phyloP scores from a whole-genome alignment of 2,329 filamentous ascomycete species.

The Xylaria sp. region DNA sequence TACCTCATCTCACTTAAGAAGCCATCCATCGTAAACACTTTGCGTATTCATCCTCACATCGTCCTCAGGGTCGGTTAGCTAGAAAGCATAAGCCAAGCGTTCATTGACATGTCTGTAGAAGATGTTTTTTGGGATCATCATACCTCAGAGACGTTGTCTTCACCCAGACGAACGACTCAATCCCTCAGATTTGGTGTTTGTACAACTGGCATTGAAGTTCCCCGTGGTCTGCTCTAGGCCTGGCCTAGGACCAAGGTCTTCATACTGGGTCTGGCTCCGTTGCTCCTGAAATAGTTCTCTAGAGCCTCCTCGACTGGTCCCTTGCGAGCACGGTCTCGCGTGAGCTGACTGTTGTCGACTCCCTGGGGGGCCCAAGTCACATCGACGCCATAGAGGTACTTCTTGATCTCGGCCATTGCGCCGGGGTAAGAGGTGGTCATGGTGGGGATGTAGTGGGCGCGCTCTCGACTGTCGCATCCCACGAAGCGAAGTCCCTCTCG shows the following conservation, averaged over 20 bases:
- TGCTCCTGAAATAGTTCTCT: conserved; percentile 2
- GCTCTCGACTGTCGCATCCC: neutral
- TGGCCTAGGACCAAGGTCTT: neutral
- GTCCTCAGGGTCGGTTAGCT: neutral
- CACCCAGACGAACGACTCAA: neutral
- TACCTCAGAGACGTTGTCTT: neutral
- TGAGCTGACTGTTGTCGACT: conserved; percentile 14
- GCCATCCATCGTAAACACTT: neutral
- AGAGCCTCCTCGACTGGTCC: conserved; percentile 22
- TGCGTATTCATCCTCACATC: neutral
- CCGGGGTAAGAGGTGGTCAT: neutral
- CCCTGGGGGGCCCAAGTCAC: conserved; percentile 17
- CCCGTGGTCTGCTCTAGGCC: neutral
- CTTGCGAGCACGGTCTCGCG: neutral
- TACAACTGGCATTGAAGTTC: neutral
- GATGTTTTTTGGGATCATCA: neutral
- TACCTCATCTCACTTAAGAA: conserved; percentile 4
- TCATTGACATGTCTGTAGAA: conserved; percentile 7
- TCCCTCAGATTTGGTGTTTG: neutral
- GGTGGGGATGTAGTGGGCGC: neutral
- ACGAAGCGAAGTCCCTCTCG: conserved; percentile 27
- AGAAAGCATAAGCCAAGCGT: conserved; percentile 8
- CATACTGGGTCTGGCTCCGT: neutral
- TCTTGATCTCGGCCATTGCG: conserved; percentile 24
- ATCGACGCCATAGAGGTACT: conserved; percentile 18